Percentiles rank a stretch among this genome's conserved stretches.
Evolutionary conservation across 495 filamentous ascomycete species (phyloP).

Genomic region (Chaetomium cochliodes): DNA sequence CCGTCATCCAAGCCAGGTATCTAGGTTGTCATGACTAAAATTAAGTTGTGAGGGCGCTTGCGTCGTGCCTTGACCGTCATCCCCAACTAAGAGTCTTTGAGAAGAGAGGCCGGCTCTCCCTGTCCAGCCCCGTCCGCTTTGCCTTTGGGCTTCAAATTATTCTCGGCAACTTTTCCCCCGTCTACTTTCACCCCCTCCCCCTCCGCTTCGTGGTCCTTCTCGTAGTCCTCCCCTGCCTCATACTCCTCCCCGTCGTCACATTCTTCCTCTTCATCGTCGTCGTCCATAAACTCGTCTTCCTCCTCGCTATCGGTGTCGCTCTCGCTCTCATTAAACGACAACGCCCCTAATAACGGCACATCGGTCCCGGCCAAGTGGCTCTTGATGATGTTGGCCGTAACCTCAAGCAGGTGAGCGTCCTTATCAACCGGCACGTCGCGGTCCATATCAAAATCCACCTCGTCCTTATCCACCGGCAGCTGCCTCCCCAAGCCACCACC

Average conservation of each 20-base stretch:
- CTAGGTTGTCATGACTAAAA: constrained; percentile 28
- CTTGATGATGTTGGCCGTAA: constrained; percentile 40
- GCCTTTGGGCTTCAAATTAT: neutral
- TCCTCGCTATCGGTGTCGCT: constrained; percentile 33
- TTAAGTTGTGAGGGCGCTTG: constrained; percentile 24
- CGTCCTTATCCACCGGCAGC: constrained; percentile 17
- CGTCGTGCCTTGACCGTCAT: constrained; percentile 26
- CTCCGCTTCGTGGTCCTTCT: neutral
- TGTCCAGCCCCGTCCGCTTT: neutral
- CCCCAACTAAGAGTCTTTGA: constrained; percentile 30
- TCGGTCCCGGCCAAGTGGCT: constrained; percentile 36
- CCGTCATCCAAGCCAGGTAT: neutral
- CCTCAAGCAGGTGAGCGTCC: constrained; percentile 33
- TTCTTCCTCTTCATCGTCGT: constrained; percentile 21
- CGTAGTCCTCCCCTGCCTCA: constrained; percentile 16
- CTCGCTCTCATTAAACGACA: constrained; percentile 39
- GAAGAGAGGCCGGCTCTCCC: constrained; percentile 13
- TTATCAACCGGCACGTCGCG: constrained; percentile 30
- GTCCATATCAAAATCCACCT: constrained; percentile 37
- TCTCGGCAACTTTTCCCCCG: neutral
- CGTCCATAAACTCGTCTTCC: constrained; percentile 24
- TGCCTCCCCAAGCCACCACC: neutral
- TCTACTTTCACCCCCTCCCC: neutral
- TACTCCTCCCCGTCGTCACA: constrained; percentile 18
- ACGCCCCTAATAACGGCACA: constrained; percentile 36